A percentile compares a stretch with the other conserved stretches of the same genome.
phyloP scores from a whole-genome alignment of 306 rosid species.

The Citrullus mucosospermus region DNA sequence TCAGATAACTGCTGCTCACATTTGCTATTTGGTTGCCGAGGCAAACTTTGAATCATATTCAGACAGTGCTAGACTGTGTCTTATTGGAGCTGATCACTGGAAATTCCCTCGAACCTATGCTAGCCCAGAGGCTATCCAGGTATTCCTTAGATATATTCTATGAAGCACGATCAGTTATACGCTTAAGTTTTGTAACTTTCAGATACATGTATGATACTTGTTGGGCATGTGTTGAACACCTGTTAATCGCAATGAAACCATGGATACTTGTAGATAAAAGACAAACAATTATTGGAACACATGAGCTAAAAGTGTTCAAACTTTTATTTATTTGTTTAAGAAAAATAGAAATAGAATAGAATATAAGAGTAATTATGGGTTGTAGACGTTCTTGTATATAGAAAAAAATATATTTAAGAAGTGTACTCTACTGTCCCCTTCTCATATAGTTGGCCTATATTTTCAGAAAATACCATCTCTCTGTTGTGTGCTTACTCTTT shows the following conservation, averaged over 20 bases:
- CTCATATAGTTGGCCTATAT: background rate
- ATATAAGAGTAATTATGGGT: background rate
- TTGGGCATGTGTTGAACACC: background rate
- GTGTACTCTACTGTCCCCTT: background rate
- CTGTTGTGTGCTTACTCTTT: background rate
- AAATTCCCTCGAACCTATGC: slow-evolving; percentile 81
- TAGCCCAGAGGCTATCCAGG: slow-evolving; percentile 97
- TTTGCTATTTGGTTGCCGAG: slow-evolving; percentile 90
- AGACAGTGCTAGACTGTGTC: slow-evolving; percentile 77
- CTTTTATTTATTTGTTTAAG: background rate
- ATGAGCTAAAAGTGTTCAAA: background rate
- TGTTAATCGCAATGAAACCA: background rate
- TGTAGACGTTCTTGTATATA: background rate
- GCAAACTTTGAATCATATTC: slow-evolving; percentile 78
- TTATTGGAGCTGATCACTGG: slow-evolving; percentile 96
- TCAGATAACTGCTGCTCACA: slow-evolving; percentile 89
- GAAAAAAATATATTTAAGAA: background rate
- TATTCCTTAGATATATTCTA: slow-evolving; percentile 11
- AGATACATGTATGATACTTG: background rate
- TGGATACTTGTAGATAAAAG: background rate
- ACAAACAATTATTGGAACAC: background rate
- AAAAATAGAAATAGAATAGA: background rate
- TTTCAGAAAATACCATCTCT: background rate
- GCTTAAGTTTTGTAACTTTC: background rate
- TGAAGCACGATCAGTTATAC: background rate